Base-by-base conservation (phyloP, 495 filamentous ascomycete genomes). In the Tuber magnatum region DNA sequence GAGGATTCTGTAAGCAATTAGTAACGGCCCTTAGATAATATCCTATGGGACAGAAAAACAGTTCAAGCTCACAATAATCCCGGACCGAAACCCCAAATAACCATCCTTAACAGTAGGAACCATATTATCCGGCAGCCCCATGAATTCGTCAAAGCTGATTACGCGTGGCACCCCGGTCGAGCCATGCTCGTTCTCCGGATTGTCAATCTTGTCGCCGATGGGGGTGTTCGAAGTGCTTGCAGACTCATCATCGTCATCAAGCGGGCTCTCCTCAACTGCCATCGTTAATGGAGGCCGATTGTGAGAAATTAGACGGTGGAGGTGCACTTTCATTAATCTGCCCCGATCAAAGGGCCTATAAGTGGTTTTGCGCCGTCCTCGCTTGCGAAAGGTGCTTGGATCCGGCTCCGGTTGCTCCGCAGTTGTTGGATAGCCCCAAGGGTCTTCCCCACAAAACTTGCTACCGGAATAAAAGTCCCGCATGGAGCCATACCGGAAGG, bases 101-200 rank as follows among this genome's bases (percentile, higher is more conserved):
- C 75, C 80, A 39, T 80, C 80, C 74, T 81, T 81, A 20, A 81
- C 79, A 51, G 75, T 39, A 75, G 80, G 80, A 18, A 81, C 78
- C 75, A 80, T 77, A 74, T 81, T 80, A 32, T 81, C 75, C 44
- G 80, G 80, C 48, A 81, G 70, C 43, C 79, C 80, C 73, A 81
- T 78, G 43, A 75, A 81, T 18, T 77, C 73, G 32, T 81, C 80
- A 69, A 80, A 70, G n/a, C 9, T 75, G n/a, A 42, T 75, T 65
- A 35, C 28, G 12, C 56, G 12, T 7, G 56, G 12, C 56, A 35
- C 32, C 14, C 28, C 32, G 5, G 28, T 65, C n/a, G 56, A 35
- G 28, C 56, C 28, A 35, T 20, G 56, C 8, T 65, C 56, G 56
- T 18, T 65, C 56, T 7, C 56, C 14, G 56, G 56, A 28, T 65